Percentiles rank a stretch among this genome's conserved stretches.
These are phyloP conservation scores for Umbelopsis sp. DNA, from an alignment of 371 early-diverging fungal genomes.

Conservation along the genomic window DNA sequence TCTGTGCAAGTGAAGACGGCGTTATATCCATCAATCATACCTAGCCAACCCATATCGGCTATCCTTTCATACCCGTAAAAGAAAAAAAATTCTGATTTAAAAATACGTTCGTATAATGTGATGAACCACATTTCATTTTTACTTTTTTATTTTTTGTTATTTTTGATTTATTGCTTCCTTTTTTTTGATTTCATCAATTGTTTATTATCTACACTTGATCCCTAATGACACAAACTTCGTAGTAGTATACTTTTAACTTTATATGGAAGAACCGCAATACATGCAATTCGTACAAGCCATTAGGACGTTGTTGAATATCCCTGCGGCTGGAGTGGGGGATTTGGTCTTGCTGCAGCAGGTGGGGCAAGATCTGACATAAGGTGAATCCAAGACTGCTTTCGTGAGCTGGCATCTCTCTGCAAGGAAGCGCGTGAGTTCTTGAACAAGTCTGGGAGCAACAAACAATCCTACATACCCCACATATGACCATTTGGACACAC, in stretches of 20 bases:
- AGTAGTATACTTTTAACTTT: background rate
- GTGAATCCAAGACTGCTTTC: background rate
- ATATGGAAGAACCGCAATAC: background rate
- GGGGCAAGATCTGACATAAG: background rate
- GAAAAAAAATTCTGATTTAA: no score
- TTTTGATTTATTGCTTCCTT: no score
- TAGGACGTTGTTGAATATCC: background rate
- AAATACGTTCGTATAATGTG: no score
- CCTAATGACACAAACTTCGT: background rate
- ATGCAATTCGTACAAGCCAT: background rate
- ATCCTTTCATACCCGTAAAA: no score
- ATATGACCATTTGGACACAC: background rate
- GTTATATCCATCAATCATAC: constrained; percentile 1
- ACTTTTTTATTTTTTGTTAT: no score
- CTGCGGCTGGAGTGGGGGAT: background rate
- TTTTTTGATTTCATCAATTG: background rate
- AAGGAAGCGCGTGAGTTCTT: background rate
- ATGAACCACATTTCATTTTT: no score
- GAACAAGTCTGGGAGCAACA: no score
- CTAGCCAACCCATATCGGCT: background rate
- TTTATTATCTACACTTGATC: background rate
- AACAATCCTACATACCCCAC: background rate
- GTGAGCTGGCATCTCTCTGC: constrained; percentile 5
- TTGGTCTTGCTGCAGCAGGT: background rate
- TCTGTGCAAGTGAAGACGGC: background rate